These are phyloP conservation scores for Azolla pinnata DNA, from an alignment of 75 land plant species.

Conservation along the genomic window DNA sequence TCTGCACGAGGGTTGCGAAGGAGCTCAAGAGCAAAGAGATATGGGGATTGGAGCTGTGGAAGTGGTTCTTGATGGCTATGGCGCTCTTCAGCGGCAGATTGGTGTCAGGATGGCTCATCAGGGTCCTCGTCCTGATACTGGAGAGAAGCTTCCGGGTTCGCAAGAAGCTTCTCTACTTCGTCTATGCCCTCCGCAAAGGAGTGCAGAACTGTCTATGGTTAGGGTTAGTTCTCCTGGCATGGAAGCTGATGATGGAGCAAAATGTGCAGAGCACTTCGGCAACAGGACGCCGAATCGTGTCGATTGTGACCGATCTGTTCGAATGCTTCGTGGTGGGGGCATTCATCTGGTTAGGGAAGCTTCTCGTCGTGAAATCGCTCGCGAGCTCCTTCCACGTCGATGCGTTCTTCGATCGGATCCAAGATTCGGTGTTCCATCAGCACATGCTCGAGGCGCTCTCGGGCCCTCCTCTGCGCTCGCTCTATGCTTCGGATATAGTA, in stretches of 20 bases:
- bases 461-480: slow-evolving; percentile 49
- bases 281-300: no score
- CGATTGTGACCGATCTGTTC: slow-evolving; percentile 54
- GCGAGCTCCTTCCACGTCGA: slow-evolving; percentile 68
- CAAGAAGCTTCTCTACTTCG: slow-evolving; percentile 79
- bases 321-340: slow-evolving; percentile 51
- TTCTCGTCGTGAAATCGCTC: slow-evolving; percentile 52
- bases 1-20: slow-evolving; percentile 34
- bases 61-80: slow-evolving; percentile 57
- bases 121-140: slow-evolving; percentile 50
- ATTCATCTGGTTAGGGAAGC: slow-evolving; percentile 48
- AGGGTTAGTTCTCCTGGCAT: slow-evolving; percentile 56
- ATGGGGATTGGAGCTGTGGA: slow-evolving; percentile 64
- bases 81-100: slow-evolving; percentile 72
- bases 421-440: slow-evolving; percentile 63
- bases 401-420: slow-evolving; percentile 71
- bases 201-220: slow-evolving; percentile 83
- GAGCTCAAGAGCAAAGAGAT: slow-evolving; percentile 15
- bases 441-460: slow-evolving; percentile 64
- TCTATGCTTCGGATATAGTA: no score
- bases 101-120: slow-evolving; percentile 74
- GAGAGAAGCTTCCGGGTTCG: slow-evolving; percentile 67
- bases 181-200: slow-evolving; percentile 60
- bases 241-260: slow-evolving; percentile 64
- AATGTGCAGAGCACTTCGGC: slow-evolving; percentile 36